These are phyloP conservation scores for Rhinocladiella similis DNA, from an alignment of 2,329 filamentous ascomycete genomes.

Conservation along the genomic window DNA sequence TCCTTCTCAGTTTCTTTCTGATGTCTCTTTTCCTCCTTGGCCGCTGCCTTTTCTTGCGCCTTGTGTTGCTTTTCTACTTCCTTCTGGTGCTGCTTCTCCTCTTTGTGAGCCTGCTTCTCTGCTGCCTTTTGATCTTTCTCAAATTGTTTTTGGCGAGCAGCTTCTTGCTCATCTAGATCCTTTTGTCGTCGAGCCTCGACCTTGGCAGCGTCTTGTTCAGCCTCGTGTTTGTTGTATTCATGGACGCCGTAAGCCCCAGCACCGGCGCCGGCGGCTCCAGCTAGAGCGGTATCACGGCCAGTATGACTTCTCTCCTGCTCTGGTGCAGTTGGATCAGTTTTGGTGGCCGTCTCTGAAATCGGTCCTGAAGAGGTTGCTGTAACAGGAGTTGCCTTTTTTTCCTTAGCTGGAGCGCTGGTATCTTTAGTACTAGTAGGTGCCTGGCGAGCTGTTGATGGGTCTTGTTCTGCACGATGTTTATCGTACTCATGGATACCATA, in stretches of 20 bases:
- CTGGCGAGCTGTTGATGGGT: neutral
- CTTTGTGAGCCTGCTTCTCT: constrained; percentile 20
- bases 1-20: constrained; percentile 17
- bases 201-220: neutral
- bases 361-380: neutral
- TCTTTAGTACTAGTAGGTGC: neutral
- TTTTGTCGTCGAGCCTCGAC: constrained; percentile 18
- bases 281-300: constrained; percentile 14
- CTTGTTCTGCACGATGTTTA: neutral
- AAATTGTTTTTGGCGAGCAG: constrained; percentile 21
- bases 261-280: constrained; percentile 15
- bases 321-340: neutral
- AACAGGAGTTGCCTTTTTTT: neutral
- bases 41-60: constrained; percentile 3
- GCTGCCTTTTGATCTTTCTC: constrained; percentile 23
- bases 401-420: neutral
- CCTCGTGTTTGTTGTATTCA: constrained; percentile 9
- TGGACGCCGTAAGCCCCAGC: constrained; percentile 15
- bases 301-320: constrained; percentile 15
- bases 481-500: neutral
- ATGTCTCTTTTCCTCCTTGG: constrained; percentile 11
- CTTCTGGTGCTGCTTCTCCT: constrained; percentile 22
- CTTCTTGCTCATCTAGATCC: constrained; percentile 23
- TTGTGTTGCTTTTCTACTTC: constrained; percentile 16
- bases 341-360: neutral